A percentile compares a stretch with the other conserved stretches of the same genome.
These are phyloP conservation scores for Puya raimondii DNA, from an alignment of 176 grass and related monocot species.

Conservation along the genomic window DNA sequence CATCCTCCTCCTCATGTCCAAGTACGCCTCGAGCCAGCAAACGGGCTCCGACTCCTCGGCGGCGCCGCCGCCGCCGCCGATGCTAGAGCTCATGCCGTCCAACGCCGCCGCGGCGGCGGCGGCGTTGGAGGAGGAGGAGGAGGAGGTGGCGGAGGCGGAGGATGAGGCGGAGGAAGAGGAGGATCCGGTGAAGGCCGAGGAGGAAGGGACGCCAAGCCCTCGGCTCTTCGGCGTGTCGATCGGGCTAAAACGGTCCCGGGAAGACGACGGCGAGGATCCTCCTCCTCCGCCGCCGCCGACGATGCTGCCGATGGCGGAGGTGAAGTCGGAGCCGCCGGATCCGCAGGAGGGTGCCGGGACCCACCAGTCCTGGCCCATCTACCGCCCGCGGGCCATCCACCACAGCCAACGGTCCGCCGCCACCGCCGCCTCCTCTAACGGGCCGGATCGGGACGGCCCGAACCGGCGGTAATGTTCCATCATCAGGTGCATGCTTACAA, in stretches of 20 bases:
- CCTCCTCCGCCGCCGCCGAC: not conserved
- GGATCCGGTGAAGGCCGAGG: constrained; percentile 5
- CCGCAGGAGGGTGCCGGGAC: not conserved
- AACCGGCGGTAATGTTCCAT: not conserved
- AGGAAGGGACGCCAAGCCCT: constrained; percentile 25
- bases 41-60: constrained; percentile 7
- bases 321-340: constrained; percentile 49
- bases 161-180: not conserved
- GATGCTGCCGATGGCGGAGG: not conserved
- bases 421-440: constrained; percentile 6
- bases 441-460: constrained; percentile 22
- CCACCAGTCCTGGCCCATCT: constrained; percentile 40
- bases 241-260: constrained; percentile 41
- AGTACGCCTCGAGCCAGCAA: constrained; percentile 39
- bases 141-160: not conserved
- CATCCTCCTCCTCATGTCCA: constrained; percentile 71
- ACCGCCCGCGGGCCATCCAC: constrained; percentile 36
- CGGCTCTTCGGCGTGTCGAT: constrained; percentile 70
- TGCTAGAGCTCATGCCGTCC: constrained; percentile 47
- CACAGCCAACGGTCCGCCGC: constrained; percentile 10
- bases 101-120: constrained; percentile 5
- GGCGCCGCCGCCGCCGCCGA: not conserved
- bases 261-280: constrained; percentile 14
- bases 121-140: constrained; percentile 1
- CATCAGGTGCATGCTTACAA: too few relatives aligned